These are phyloP conservation scores for Pezicula rhizophila DNA, from an alignment of 2,329 filamentous ascomycete genomes.

Conservation along the genomic window DNA sequence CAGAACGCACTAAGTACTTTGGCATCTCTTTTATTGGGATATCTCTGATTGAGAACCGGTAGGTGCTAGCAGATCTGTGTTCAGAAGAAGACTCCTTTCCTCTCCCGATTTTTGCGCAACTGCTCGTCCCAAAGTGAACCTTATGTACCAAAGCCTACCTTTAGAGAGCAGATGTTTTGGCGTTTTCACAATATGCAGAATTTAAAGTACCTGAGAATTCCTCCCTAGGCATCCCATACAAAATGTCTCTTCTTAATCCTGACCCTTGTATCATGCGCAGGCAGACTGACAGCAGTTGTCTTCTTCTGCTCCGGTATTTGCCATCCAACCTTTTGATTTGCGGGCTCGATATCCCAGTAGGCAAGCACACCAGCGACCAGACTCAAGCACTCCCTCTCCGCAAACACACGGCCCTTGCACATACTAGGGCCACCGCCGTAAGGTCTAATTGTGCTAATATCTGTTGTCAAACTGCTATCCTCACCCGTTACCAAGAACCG, in stretches of 20 bases:
- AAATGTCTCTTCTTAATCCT: slow-evolving; percentile 38
- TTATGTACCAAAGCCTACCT: too few species aligned
- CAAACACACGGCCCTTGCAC: slow-evolving; percentile 44
- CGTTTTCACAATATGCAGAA: too few species aligned
- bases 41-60: too few species aligned
- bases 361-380: slow-evolving; percentile 46
- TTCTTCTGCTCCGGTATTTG: slow-evolving; percentile 42
- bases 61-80: too few species aligned
- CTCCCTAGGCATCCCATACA: slow-evolving; percentile 14
- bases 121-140: too few species aligned
- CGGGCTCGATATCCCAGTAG: slow-evolving; percentile 50
- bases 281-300: slow-evolving; percentile 43
- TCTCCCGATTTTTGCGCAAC: too few species aligned
- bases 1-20: too few species aligned
- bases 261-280: slow-evolving; percentile 46
- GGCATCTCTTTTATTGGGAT: too few species aligned
- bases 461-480: slow-evolving; percentile 26
- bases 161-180: too few species aligned
- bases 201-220: neutral
- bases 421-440: slow-evolving; percentile 43
- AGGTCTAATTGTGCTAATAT: slow-evolving; percentile 37
- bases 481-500: slow-evolving; percentile 38
- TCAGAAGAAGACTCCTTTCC: too few species aligned
- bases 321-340: slow-evolving; percentile 36
- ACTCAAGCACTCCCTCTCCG: slow-evolving; percentile 42